These are phyloP conservation scores for Nannizziopsis barbatae DNA, from an alignment of 2,329 filamentous ascomycete species.

Conservation along the genomic window DNA sequence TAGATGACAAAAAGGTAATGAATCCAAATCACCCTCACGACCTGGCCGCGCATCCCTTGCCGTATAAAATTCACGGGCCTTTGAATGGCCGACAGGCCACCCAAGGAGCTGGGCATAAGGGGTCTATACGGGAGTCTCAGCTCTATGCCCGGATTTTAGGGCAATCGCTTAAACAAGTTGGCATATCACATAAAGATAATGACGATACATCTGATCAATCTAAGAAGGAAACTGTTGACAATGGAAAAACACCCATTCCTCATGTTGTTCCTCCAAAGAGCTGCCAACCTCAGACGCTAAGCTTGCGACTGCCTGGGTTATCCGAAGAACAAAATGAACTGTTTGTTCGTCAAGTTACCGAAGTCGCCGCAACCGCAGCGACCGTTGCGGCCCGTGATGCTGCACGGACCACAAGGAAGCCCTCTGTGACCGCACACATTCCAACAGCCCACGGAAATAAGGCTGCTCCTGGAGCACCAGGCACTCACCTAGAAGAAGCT, in stretches of 20 bases:
- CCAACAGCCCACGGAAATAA: conserved; percentile 26
- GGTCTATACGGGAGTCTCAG: conserved; percentile 73
- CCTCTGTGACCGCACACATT: conserved; percentile 31
- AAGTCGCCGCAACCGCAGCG: conserved; percentile 85
- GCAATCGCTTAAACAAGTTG: conserved; percentile 76
- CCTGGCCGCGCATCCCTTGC: background rate
- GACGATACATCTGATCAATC: conserved; percentile 23
- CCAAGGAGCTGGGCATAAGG: conserved; percentile 37
- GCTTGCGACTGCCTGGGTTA: conserved; percentile 47
- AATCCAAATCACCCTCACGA: conserved; percentile 12
- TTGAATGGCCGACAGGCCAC: conserved; percentile 22
- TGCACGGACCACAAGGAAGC: conserved; percentile 42
- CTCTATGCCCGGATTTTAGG: conserved; percentile 89
- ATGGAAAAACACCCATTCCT: conserved; percentile 28
- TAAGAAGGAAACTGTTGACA: background rate
- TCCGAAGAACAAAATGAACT: conserved; percentile 71
- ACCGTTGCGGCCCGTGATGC: conserved; percentile 76
- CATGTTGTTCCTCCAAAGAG: conserved; percentile 67
- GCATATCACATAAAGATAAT: conserved; percentile 40
- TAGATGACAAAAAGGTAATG: conserved; percentile 59
- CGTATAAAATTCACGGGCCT: conserved; percentile 18
- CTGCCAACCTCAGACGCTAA: conserved; percentile 20
- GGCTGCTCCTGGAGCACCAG: conserved; percentile 26
- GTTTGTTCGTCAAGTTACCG: conserved; percentile 75
- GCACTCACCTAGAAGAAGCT: conserved; percentile 40